Base-by-base conservation (phyloP, 202 grass and related monocot species). In the Alloteropsis angusta region DNA sequence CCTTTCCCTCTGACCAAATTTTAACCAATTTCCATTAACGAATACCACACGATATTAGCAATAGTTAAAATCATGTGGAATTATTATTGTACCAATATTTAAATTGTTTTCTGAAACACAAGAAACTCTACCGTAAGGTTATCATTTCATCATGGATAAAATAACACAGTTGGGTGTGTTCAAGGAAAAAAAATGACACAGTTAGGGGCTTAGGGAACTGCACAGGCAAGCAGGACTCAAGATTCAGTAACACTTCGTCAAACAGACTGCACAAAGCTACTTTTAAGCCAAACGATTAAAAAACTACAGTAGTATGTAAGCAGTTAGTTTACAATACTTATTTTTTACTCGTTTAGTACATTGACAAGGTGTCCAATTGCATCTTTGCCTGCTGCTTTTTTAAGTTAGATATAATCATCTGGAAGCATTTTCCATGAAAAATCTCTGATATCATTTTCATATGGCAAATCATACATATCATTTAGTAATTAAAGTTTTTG, bases 201-300 rank as follows among this genome's bases (percentile, higher is more conserved):
- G 36, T n/a, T n/a, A n/a, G n/a, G n/a, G n/a, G n/a, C n/a, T 9
- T 26, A 57, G 26, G 47, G 62, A 9, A 73, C 18, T 60, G 38
- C 30, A 65, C 12, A 65, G 32, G 30, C 50, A 74, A 66, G 53
- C 6, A 43, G 13, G 72, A 68, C 41, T 16, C 11, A 73, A 65
- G 59, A 49, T 78, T 43, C 42, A 72, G 14, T 60, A 43, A 36
- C 6, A 49, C 66, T 77, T 84, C 30, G 60, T 74, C 8, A 65
- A 74, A 74, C 60, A 18, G 30, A 49, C 57, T 58, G 9, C 30
- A 9, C 49, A 34, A 38, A 61, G 49, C 37, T 14, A 57, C 66
- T 59, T 47, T 75, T 21, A 49, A 74, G 19, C 19, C 50, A 9
- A 66, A 42, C n/a, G 17, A 43, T 61, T 54, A 68, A 53, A n/a